phyloP scores from a whole-genome alignment of 805 yeast genomes.

The Monosporozyma servazzii region DNA sequence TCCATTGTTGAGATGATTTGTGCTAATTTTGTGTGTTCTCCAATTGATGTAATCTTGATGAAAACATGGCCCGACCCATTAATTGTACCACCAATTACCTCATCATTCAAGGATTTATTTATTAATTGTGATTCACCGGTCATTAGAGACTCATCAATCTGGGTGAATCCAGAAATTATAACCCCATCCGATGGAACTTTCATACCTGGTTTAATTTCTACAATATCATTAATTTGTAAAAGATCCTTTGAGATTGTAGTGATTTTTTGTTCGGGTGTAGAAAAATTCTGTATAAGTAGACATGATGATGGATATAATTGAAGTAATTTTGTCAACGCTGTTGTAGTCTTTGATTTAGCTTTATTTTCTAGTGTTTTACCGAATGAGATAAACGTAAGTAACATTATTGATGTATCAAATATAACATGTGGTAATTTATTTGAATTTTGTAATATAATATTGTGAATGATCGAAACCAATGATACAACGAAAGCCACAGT shows the following conservation, averaged over 20 bases:
- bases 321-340: slow-evolving; percentile 73
- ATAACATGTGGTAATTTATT: slow-evolving; percentile 52
- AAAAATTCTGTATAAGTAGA: slow-evolving; percentile 36
- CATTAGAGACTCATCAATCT: slow-evolving; percentile 77
- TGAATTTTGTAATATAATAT: slow-evolving; percentile 30
- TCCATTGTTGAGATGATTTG: slow-evolving; percentile 80
- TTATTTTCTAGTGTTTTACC: slow-evolving; percentile 89
- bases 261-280: neutral
- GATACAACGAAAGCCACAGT: slow-evolving; percentile 71
- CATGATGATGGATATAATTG: slow-evolving; percentile 76
- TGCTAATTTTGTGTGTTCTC: slow-evolving; percentile 76
- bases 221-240: slow-evolving; percentile 67
- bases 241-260: slow-evolving; percentile 59
- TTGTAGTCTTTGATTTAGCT: slow-evolving; percentile 90
- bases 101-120: slow-evolving; percentile 47
- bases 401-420: slow-evolving; percentile 83
- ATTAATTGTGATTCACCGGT: slow-evolving; percentile 89
- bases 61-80: slow-evolving; percentile 70
- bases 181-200: slow-evolving; percentile 89
- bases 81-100: slow-evolving; percentile 82
- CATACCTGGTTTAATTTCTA: slow-evolving; percentile 75
- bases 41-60: slow-evolving; percentile 60
- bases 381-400: slow-evolving; percentile 70
- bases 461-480: slow-evolving; percentile 45
- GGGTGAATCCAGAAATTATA: slow-evolving; percentile 68